Evolutionary conservation across 352 stramenopile genomes (phyloP), one percentile per base, ranked within the genome.

Genomic region (Phytopythium oedochilum): DNA sequence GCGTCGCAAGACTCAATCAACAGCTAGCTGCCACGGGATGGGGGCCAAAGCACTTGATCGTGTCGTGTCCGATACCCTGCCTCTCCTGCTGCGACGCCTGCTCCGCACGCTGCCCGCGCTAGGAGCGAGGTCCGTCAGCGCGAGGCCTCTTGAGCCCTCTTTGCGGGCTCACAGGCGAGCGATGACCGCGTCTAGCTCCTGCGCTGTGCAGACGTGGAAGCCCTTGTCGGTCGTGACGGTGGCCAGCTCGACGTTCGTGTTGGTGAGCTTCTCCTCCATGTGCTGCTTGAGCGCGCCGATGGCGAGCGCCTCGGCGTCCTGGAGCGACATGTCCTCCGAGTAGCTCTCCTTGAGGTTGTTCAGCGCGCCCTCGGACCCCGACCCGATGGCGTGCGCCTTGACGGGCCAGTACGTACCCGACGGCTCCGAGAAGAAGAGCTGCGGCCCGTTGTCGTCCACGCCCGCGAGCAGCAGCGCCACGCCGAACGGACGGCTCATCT

Each of bases 231-330:
- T 68, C 40, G 94, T 99, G 18, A 99, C 95, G 64, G 94, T 75
- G 9, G 96, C 96, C 59, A 99, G 67, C 80, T 99, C 97, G 28
- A 99, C 96, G 81, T 99, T 99, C 36, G 98, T 96, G 59, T 70
- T 96, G 11, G 86, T 98, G 55, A 99, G 97, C 71, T 98, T 98
- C 71, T 99, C 97, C 78, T 99, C 97, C 97, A 99, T 99, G 64
- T 99, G 96, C 83, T 96, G 96, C 78, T 99, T 99, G 35, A 99
- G 78, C 14, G 96, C 96, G 48, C 67, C 83, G 66, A 99, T 89
- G 12, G 96, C 96, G 50, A 99, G 78, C 51, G 92, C 94, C 79
- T 99, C 96, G 23, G 97, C 98, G 58, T 99, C 97, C 39, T 94
- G 61, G 40, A 99, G 72, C 34, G 96, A 98, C 73, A 99, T 83